Base-by-base conservation (phyloP, 2,329 filamentous ascomycete genomes). In the Cordyceps fumosorosea region DNA sequence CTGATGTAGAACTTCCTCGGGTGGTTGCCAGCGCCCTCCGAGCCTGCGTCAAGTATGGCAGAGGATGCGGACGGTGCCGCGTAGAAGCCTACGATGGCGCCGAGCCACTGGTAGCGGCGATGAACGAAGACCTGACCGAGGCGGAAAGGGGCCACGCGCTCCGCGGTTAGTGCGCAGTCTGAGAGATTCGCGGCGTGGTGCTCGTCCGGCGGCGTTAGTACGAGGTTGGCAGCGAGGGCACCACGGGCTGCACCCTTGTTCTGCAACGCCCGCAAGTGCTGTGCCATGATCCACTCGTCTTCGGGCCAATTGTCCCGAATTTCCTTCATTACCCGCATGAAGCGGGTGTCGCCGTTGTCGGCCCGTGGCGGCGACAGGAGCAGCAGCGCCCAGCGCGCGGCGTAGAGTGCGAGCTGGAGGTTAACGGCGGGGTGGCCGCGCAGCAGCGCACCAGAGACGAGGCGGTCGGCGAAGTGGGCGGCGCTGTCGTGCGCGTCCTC, bases 111-210 rank as follows among this genome's bases (percentile, higher is more conserved):
- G 72, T 95, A 96, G 52, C 92, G 84, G 64, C 81, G 85, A 75
- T 99, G 95, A 54, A 82, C 83, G 71, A 98, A 96, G 7, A 96
- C 82, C 68, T 96, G 89, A 0, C 95, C 95, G 55, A 96, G 83
- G 56, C 81, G 84, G 72, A 85, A 93, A 1, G 71, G 67, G 34
- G 73, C 68, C 5, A 67, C 65, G 37, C 69, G 64, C 10, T 65
- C 66, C 5, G 61, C 64, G 64, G 7, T 58, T 55, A 42, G 59
- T 58, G n/a, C 69, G 67, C 53, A 37, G 32, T 69, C 72, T 73
- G 72, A 67, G 68, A 73, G 65, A 68, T 69, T 29, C 67, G n/a
- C n/a, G 44, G 7, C 26, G 48, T 20, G 48, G n/a, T 34, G 29
- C n/a, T 29, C 26, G 26, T 6, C 12, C 10, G 11, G 51, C 12